Percentiles rank a stretch among this genome's conserved stretches.
Evolutionary conservation across 768 basidiomycete genomes (phyloP).

Genomic region (Scleroderma bovista): DNA sequence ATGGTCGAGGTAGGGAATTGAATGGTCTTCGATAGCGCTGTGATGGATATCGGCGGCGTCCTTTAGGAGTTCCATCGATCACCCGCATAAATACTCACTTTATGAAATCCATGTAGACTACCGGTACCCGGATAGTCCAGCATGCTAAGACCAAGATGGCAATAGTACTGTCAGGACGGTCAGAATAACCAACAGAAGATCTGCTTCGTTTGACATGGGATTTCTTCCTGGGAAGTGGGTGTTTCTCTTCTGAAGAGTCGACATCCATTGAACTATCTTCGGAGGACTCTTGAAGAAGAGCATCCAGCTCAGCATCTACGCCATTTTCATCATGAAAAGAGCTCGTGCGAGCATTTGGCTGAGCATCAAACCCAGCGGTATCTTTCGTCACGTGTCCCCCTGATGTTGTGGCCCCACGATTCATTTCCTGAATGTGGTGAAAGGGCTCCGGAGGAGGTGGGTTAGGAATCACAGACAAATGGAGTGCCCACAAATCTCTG

Average conservation of each 20-base stretch:
- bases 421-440: constrained; percentile 38
- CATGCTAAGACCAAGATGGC: constrained; percentile 69
- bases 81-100: constrained; percentile 40
- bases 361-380: background rate
- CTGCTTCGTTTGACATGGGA: constrained; percentile 5
- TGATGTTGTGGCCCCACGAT: background rate
- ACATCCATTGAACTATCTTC: constrained; percentile 29
- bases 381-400: background rate
- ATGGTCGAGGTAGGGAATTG: constrained; percentile 78
- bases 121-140: constrained; percentile 75
- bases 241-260: constrained; percentile 12
- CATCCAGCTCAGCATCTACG: constrained; percentile 32
- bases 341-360: constrained; percentile 7
- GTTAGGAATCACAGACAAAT: constrained; percentile 56
- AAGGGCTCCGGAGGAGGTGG: constrained; percentile 61
- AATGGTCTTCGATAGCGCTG: constrained; percentile 70
- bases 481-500: constrained; percentile 74
- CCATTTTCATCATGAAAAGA: constrained; percentile 19
- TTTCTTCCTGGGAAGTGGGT: constrained; percentile 2
- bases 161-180: constrained; percentile 46
- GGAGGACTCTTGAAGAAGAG: constrained; percentile 36
- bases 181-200: constrained; percentile 24
- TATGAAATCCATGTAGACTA: constrained; percentile 70
- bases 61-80: background rate
- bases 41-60: constrained; percentile 8